Base-by-base conservation (phyloP, 164 flowering plant genomes). In the Pachysandra terminalis region DNA sequence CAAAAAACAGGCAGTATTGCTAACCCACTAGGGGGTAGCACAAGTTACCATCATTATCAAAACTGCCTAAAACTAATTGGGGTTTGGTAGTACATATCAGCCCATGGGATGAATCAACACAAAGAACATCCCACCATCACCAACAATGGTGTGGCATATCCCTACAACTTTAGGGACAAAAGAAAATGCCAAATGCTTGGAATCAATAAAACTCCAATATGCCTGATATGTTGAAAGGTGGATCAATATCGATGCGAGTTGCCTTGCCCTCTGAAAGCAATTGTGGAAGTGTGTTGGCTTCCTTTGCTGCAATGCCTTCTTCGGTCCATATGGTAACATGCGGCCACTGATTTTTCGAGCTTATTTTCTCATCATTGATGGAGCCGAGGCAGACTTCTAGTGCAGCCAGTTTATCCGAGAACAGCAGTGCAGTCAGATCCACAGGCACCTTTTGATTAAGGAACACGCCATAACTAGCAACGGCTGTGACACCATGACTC, bases 291-390 rank as follows among this genome's bases (percentile, higher is more conserved):
- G 32, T 70, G 70, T 89, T 95, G 40, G 97, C 96, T 67, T 95
- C 97, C 72, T 89, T 90, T 19, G 96, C 79, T 22, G 82, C 62
- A 55, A 86, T 85, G 32, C 97, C 97, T 26, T 76, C 73, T 17
- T 70, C 96, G 24, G 96, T 89, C 98, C 97, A 95, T 63, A 95
- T 17, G 25, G 98, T 95, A n/a, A 87, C 80, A 70, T 95, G 98
- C 21, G 98, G 96, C 97, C 98, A 92, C 72, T 82, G 74, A 58
- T 92, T 95, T 68, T 80, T 89, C 0, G 97, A 85, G 23, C 1
- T 72, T 28, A 95, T 55, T 71, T 76, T 77, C 76, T 95, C 96
- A n/a, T 86, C 94, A 67, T 88, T 87, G 55, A 90, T 81, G 6
- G 83, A 78, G 6, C 98, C 96, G 12, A 77, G 76, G 8, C 52